Conservation (phyloP, 768 basidiomycete species). For the Phanerochaete carnosa region DNA sequence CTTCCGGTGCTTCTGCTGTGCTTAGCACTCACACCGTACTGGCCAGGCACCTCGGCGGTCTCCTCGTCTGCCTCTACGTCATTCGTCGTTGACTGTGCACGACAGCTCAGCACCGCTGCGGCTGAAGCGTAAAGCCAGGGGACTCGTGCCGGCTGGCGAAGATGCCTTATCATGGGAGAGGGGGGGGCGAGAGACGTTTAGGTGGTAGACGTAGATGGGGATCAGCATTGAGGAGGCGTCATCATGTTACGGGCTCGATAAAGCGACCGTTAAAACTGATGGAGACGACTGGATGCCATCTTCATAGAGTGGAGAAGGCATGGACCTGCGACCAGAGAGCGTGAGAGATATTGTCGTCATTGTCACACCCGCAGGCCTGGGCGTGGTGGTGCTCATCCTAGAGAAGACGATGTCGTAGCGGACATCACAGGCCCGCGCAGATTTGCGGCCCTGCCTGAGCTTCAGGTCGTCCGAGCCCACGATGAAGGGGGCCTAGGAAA, state of each 20-base stretch:
- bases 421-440: constrained; percentile 81
- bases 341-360: too few species aligned
- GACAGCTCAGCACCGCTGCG: constrained; percentile 19
- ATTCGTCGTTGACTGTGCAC: constrained; percentile 20
- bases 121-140: constrained; percentile 24
- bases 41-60: constrained; percentile 1
- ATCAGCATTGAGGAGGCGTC: constrained; percentile 18
- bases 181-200: too few species aligned
- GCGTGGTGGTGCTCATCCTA: too few species aligned
- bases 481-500: too few species aligned
- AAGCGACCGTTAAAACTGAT: constrained; percentile 20
- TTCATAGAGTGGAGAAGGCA: constrained; percentile 54
- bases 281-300: constrained; percentile 1
- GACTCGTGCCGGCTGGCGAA: background rate
- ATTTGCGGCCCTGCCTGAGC: constrained; percentile 39
- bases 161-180: too few species aligned
- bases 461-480: constrained; percentile 39
- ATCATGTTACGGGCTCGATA: constrained; percentile 20
- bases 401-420: constrained; percentile 88
- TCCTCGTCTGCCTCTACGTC: constrained; percentile 21
- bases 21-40: background rate
- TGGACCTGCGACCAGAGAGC: too few species aligned
- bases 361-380: too few species aligned
- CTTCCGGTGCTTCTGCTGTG: background rate
- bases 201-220: constrained; percentile 6